Base-by-base conservation (phyloP, 352 stramenopile genomes). In the Phytophthora syringae region DNA sequence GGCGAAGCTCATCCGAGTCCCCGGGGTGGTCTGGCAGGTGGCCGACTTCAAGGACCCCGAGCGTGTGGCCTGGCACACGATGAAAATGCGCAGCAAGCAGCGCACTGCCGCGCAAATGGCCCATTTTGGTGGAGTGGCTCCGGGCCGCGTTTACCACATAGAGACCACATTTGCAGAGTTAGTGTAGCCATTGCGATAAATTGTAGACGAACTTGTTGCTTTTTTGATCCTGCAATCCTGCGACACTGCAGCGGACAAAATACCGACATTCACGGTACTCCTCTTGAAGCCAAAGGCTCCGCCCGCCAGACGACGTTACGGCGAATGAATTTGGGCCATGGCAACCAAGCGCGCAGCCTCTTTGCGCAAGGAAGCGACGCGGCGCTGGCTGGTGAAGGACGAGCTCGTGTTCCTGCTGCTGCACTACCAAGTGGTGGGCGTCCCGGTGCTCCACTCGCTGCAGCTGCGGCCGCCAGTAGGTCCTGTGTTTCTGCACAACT, bases 1-100 rank as follows among this genome's bases (percentile, higher is more conserved):
- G 18, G 93, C 92, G 15, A 97, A 96, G 54, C 76, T 98, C 20
- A 51, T 98, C 1, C 59, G 72, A 37, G 70, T 98, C 18, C 67
- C 78, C 0, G 64, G 77, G 0, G 67, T 96, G 5, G 61, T 75
- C 57, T 98, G 93, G 91, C 71, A 95, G 40, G 88, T 97, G 52
- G 76, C 76, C 4, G 54, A 72, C 37, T 91, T 91, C 28, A 68
- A 77, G 18, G 78, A 84, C 50, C 50, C 87, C 6, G 80, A 88
- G 45, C 83, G 94, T 11, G 82, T 76, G 49, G 71, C 79, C 52
- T 98, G 94, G 94, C 94, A 99, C 58, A 87, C 93, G 44, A 76
- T 71, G 34, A 99, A 99, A 73, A 99, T 98, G 95, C 72, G 85
- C 34, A 98, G 90, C 75, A 98, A 99, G 18, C 65, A 86, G 39